Evolutionary conservation across 306 rosid species (phyloP).

Genomic region (Dryas octopetala): DNA sequence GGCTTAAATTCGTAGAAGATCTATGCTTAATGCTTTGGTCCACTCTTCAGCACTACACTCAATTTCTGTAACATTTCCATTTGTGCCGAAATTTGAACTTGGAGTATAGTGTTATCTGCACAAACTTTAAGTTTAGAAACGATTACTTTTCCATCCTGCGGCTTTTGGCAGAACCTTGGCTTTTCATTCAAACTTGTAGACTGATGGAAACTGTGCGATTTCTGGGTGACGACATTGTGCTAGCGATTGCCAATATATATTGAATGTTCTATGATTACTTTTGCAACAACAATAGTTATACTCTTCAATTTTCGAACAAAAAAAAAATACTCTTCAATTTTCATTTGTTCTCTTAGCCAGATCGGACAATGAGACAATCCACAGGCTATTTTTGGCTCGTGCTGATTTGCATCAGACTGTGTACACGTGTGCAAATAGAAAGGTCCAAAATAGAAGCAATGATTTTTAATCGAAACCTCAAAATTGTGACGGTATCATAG

Average conservation of each 20-base stretch:
- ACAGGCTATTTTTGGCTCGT: conserved; percentile 83
- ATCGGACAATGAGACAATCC: conserved; percentile 74
- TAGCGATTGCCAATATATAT: conserved; percentile 66
- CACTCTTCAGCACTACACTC: too few species aligned
- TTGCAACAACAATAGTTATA: conserved; percentile 23
- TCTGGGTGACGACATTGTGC: conserved; percentile 77
- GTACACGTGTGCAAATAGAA: conserved; percentile 82
- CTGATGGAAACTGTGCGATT: conserved; percentile 89
- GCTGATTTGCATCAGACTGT: conserved; percentile 92
- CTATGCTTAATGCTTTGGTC: conserved; percentile 21
- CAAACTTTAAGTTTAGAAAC: conserved; percentile 5
- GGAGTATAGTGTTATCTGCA: background rate
- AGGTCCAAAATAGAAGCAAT: conserved; percentile 58
- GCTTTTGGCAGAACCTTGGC: conserved; percentile 12
- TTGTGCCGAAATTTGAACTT: conserved; percentile 11
- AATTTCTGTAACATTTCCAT: conserved; percentile 14
- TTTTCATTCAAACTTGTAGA: too few species aligned
- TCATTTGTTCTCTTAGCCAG: conserved; percentile 45
- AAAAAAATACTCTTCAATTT: conserved; percentile 17
- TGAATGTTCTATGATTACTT: background rate
- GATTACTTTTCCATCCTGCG: background rate
- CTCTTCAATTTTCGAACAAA: too few species aligned
- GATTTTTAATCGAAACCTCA: conserved; percentile 27
- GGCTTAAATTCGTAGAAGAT: conserved; percentile 13
- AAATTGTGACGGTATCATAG: too few species aligned